These are phyloP conservation scores for Meripilus lineatus DNA, from an alignment of 1,284 basidiomycete genomes.

Conservation along the genomic window DNA sequence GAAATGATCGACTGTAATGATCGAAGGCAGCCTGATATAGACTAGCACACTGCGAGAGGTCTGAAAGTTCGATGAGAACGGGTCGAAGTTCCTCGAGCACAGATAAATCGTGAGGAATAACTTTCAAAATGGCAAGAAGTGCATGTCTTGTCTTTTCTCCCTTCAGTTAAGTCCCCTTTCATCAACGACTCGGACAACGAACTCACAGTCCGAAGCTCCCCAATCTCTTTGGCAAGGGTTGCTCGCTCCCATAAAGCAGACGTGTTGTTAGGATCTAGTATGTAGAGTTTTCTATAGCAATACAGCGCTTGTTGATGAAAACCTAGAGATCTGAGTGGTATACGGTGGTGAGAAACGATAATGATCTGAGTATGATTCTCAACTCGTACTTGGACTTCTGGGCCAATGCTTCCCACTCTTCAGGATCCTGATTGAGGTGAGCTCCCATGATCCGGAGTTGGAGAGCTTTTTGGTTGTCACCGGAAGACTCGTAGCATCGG, in stretches of 20 bases:
- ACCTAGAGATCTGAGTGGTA: slow-evolving; percentile 50
- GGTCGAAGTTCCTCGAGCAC: slow-evolving; percentile 79
- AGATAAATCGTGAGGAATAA: slow-evolving; percentile 76
- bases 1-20: slow-evolving; percentile 37
- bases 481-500: slow-evolving; percentile 57
- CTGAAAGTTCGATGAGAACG: slow-evolving; percentile 69
- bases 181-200: not conserved
- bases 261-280: slow-evolving; percentile 75
- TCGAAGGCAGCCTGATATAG: slow-evolving; percentile 62
- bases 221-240: slow-evolving; percentile 72
- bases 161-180: not conserved
- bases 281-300: slow-evolving; percentile 84
- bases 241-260: slow-evolving; percentile 92
- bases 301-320: slow-evolving; percentile 86
- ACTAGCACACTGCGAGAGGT: slow-evolving; percentile 57
- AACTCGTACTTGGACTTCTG: slow-evolving; percentile 61
- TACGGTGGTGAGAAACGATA: slow-evolving; percentile 2
- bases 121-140: slow-evolving; percentile 71
- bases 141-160: slow-evolving; percentile 63
- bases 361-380: not conserved
- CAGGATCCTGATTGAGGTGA: slow-evolving; percentile 79
- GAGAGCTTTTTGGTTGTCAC: slow-evolving; percentile 68
- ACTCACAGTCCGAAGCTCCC: slow-evolving; percentile 61
- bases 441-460: slow-evolving; percentile 89
- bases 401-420: slow-evolving; percentile 86